Conservation (phyloP, 352 stramenopile genomes). For the Elongisporangium anandrum region DNA sequence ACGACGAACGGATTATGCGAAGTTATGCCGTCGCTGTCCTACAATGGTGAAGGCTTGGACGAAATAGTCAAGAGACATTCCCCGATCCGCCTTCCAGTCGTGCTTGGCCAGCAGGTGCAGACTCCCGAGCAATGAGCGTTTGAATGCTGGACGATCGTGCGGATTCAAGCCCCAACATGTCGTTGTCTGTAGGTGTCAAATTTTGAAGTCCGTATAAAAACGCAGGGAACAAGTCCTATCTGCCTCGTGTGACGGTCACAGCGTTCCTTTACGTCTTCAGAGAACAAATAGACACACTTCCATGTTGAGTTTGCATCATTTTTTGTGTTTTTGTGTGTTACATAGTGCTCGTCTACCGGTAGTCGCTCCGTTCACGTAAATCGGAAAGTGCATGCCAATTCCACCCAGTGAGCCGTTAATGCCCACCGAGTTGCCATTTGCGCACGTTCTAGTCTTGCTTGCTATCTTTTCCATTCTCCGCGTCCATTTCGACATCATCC, state of each 20-base stretch:
- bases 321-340: neutral
- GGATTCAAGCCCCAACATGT: neutral
- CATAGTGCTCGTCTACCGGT: neutral
- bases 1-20: slow-evolving; percentile 47
- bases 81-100: slow-evolving; percentile 33
- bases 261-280: too few species aligned
- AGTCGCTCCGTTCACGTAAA: neutral
- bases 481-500: slow-evolving; percentile 2
- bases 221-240: neutral
- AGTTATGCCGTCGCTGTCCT: slow-evolving; percentile 75
- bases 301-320: neutral
- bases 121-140: neutral
- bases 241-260: too few species aligned
- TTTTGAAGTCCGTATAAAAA: neutral
- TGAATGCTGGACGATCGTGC: slow-evolving; percentile 2
- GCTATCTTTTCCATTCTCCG: slow-evolving; percentile 7
- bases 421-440: neutral
- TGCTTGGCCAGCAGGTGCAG: slow-evolving; percentile 10
- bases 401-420: neutral
- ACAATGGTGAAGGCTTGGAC: slow-evolving; percentile 77
- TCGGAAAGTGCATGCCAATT: neutral
- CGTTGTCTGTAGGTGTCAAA: neutral
- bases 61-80: slow-evolving; percentile 25
- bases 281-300: neutral
- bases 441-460: slow-evolving; percentile 9